Percentiles rank a stretch among this genome's conserved stretches.
These are phyloP conservation scores for Aspergillus leporis DNA, from an alignment of 495 filamentous ascomycete species.

Conservation along the genomic window DNA sequence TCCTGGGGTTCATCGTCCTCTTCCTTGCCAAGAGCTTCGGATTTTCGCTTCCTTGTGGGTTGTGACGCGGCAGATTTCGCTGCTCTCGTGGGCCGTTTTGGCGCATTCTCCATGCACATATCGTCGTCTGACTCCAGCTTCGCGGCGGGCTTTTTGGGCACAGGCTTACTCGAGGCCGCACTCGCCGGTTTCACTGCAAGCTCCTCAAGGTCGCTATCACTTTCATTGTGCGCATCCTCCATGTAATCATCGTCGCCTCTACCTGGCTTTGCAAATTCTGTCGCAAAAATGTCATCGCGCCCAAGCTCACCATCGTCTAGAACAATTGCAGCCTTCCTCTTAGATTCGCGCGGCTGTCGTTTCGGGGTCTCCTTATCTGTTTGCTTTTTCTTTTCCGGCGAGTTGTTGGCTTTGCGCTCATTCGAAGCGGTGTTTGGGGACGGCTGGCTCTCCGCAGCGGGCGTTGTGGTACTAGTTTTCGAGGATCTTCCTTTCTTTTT, in stretches of 20 bases:
- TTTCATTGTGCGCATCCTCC: conserved; percentile 58
- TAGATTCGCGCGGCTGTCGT: conserved; percentile 32
- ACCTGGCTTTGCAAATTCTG: conserved; percentile 57
- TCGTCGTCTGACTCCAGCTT: conserved; percentile 46
- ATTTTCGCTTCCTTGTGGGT: conserved; percentile 57
- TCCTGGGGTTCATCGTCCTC: conserved; percentile 34
- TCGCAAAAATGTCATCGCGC: conserved; percentile 72
- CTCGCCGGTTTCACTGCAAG: conserved; percentile 38
- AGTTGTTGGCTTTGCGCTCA: conserved; percentile 28
- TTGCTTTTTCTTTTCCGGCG: conserved; percentile 27
- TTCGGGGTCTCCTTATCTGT: conserved; percentile 24
- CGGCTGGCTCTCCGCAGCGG: conserved; percentile 15
- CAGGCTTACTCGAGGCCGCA: conserved; percentile 24
- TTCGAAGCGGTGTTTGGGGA: conserved; percentile 22
- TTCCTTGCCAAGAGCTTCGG: conserved; percentile 50
- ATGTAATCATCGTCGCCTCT: conserved; percentile 73
- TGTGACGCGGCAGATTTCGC: conserved; percentile 32
- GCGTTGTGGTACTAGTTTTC: conserved; percentile 26
- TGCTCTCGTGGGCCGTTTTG: conserved; percentile 37
- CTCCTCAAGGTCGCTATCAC: conserved; percentile 44
- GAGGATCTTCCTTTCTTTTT: conserved; percentile 48
- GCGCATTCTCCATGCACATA: conserved; percentile 48
- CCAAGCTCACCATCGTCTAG: conserved; percentile 64
- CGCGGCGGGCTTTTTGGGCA: conserved; percentile 48
- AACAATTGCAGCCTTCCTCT: conserved; percentile 35